These are phyloP conservation scores for Gastrolobium villosum DNA, from an alignment of 306 rosid species.

Conservation along the genomic window DNA sequence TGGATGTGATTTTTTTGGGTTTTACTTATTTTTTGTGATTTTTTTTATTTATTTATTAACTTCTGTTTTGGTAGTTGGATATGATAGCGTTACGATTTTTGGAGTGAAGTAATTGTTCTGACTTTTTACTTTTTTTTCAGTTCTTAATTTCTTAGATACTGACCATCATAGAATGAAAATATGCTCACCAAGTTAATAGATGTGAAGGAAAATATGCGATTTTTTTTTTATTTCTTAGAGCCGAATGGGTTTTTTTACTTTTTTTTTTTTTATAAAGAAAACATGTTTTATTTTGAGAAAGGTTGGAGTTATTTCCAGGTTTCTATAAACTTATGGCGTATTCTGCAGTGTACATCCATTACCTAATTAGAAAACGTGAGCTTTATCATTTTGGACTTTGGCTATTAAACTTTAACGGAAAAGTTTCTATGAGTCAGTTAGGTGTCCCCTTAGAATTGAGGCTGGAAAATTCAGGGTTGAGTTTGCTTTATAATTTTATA, in stretches of 20 bases:
- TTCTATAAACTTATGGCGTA: slow-evolving; percentile 31
- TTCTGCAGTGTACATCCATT: slow-evolving; percentile 2
- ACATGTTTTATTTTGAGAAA: slow-evolving; percentile 12
- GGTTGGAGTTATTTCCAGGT: slow-evolving; percentile 28
- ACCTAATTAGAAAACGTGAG: neutral
- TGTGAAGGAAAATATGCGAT: neutral
- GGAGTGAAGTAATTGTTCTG: slow-evolving; percentile 2
- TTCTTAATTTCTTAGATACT: neutral
- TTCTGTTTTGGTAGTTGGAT: slow-evolving; percentile 43
- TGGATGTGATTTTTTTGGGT: slow-evolving; percentile 15
- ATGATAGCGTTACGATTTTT: slow-evolving; percentile 36
- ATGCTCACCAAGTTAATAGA: neutral
- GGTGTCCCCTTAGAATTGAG: neutral
- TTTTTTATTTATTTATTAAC: neutral
- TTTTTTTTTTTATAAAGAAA: neutral
- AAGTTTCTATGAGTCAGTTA: slow-evolving; percentile 4
- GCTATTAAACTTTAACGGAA: neutral
- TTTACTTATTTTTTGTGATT: slow-evolving; percentile 1
- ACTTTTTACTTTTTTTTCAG: slow-evolving; percentile 37
- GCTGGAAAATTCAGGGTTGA: slow-evolving; percentile 14
- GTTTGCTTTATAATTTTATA: neutral
- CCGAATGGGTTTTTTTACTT: neutral
- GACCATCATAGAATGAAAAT: slow-evolving; percentile 7
- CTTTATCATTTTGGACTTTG: slow-evolving; percentile 10
- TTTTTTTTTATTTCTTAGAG: neutral